phyloP scores from a whole-genome alignment of 176 grass and related monocot genomes.

The Thinopyrum elongatum region DNA sequence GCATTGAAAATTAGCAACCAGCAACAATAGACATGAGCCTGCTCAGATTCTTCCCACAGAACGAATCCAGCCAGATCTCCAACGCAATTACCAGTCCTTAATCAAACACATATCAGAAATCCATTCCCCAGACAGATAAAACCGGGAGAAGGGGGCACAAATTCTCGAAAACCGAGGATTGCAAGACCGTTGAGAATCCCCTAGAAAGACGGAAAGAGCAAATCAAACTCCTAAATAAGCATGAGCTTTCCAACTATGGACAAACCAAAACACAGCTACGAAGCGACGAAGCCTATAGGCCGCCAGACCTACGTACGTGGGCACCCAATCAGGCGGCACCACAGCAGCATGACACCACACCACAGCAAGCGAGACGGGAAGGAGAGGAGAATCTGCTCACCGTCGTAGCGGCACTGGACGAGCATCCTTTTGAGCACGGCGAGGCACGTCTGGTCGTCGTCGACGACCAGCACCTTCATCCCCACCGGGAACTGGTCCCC shows the following conservation, averaged over 20 bases:
- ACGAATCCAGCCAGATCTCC: constrained; percentile 29
- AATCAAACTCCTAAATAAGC: constrained; percentile 16
- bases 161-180: background rate
- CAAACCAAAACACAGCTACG: constrained; percentile 1
- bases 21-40: background rate
- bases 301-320: background rate
- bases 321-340: constrained; percentile 2
- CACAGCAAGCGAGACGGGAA: background rate
- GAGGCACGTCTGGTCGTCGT: constrained; percentile 85
- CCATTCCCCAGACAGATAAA: background rate
- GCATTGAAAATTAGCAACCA: background rate
- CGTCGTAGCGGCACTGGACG: constrained; percentile 68
- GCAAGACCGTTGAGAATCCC: background rate
- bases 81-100: background rate
- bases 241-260: background rate
- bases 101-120: background rate
- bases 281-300: constrained; percentile 2
- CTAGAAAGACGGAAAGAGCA: constrained; percentile 5
- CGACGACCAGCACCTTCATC: constrained; percentile 91
- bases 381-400: constrained; percentile 37
- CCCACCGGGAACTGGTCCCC: constrained; percentile 71
- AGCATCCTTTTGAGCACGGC: constrained; percentile 80
- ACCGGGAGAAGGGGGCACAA: background rate
- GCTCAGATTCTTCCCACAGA: background rate
- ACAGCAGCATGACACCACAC: background rate